phyloP scores from a whole-genome alignment of 2,329 filamentous ascomycete genomes.

The Cercospora sp. region DNA sequence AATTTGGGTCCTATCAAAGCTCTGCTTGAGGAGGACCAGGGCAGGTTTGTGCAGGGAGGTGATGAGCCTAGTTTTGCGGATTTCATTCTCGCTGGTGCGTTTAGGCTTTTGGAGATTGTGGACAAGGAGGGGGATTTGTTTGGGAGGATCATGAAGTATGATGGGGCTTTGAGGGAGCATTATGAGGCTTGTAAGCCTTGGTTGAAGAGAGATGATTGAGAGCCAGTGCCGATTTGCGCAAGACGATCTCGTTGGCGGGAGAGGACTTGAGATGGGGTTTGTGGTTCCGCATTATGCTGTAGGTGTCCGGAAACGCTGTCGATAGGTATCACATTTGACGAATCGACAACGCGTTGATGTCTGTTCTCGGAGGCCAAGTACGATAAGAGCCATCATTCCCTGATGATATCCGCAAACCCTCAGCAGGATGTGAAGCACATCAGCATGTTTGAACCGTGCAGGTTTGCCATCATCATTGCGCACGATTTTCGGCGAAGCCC shows the following conservation, averaged over 20 bases:
- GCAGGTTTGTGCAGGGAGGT: slow-evolving; percentile 61
- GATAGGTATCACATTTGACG: background rate
- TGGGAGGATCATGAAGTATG: slow-evolving; percentile 43
- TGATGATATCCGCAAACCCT: background rate
- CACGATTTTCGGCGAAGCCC: background rate
- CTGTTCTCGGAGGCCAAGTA: background rate
- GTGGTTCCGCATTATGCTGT: background rate
- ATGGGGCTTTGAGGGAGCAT: slow-evolving; percentile 39
- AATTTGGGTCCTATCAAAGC: slow-evolving; percentile 41
- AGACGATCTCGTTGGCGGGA: background rate
- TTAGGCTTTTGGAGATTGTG: slow-evolving; percentile 43
- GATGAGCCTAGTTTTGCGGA: slow-evolving; percentile 57
- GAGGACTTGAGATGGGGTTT: background rate
- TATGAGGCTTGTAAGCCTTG: slow-evolving; percentile 45
- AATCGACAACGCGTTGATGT: background rate
- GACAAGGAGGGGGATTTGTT: slow-evolving; percentile 42
- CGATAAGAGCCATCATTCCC: background rate
- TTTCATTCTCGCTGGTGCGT: slow-evolving; percentile 53
- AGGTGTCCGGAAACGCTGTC: background rate
- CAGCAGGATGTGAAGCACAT: background rate
- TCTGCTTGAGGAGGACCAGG: slow-evolving; percentile 57
- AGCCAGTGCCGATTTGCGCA: background rate
- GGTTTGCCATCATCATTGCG: background rate
- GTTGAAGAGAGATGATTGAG: slow-evolving; percentile 41
- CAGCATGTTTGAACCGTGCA: background rate